phyloP scores from a whole-genome alignment of 2,329 filamentous ascomycete species.

The Exophiala oligosperma region DNA sequence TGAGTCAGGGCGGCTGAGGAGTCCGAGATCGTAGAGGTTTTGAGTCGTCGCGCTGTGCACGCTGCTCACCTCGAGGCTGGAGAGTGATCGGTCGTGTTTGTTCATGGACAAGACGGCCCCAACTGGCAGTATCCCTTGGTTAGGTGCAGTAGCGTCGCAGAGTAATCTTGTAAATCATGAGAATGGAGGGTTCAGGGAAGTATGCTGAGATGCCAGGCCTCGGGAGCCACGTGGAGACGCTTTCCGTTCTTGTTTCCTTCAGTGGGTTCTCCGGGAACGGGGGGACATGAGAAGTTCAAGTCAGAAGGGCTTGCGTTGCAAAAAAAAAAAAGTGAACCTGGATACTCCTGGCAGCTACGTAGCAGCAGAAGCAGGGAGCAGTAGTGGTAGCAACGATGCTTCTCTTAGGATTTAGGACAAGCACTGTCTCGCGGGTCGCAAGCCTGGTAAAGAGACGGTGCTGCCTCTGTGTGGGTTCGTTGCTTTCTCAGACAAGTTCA shows the following conservation, averaged over 20 bases:
- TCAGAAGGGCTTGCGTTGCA: constrained; percentile 17
- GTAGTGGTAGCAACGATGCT: not conserved
- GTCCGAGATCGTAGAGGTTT: constrained; percentile 30
- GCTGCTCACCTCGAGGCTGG: constrained; percentile 21
- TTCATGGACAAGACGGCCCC: constrained; percentile 27
- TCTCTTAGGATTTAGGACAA: not conserved
- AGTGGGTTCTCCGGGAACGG: constrained; percentile 13
- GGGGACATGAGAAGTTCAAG: constrained; percentile 7
- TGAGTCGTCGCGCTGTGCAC: constrained; percentile 25
- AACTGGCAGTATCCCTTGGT: constrained; percentile 15
- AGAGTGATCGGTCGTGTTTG: constrained; percentile 25
- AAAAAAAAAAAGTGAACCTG: not conserved
- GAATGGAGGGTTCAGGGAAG: constrained; percentile 5
- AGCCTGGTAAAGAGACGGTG: constrained; percentile 1
- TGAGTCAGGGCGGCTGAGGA: constrained; percentile 26
- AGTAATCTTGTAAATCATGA: constrained; percentile 22
- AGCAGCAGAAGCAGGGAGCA: not conserved
- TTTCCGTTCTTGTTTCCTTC: constrained; percentile 3
- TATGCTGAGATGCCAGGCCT: constrained; percentile 13
- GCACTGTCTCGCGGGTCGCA: not conserved
- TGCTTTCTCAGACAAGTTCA: constrained; percentile 3
- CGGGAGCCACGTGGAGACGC: constrained; percentile 24
- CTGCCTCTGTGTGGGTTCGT: not conserved
- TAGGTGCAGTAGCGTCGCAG: constrained; percentile 21
- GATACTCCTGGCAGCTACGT: not conserved